phyloP scores from a whole-genome alignment of 805 yeast genomes.

The Hermanozyma aechmeae region DNA sequence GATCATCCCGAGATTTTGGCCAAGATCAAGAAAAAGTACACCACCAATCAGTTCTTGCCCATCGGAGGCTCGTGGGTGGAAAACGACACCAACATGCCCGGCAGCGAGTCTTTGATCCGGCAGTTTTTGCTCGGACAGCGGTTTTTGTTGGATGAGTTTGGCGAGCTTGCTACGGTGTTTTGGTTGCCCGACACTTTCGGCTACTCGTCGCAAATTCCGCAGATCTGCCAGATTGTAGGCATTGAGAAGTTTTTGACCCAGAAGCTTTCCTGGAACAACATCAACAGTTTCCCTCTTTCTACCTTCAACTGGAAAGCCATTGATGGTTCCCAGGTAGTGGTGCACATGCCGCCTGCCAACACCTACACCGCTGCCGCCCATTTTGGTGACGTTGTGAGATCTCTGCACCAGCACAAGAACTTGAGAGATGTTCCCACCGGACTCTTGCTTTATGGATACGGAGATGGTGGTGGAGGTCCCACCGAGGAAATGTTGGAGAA shows the following conservation, averaged over 20 bases:
- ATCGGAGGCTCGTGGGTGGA: constrained; percentile 99
- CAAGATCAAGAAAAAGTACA: constrained; percentile 55
- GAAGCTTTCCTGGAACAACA: constrained; percentile 93
- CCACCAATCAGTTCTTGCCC: constrained; percentile 71
- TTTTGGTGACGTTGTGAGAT: constrained; percentile 84
- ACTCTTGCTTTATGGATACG: constrained; percentile 77
- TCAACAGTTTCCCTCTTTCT: constrained; percentile 79
- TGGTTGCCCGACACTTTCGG: constrained; percentile 99
- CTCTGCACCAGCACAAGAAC: constrained; percentile 75
- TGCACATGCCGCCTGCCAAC: constrained; percentile 97
- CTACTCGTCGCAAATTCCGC: constrained; percentile 91
- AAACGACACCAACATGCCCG: constrained; percentile 92
- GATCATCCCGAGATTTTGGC: constrained; percentile 79
- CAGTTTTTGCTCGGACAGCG: constrained; percentile 89
- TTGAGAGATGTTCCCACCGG: constrained; percentile 74
- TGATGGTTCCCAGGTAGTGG: constrained; percentile 86
- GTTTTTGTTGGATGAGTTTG: constrained; percentile 73
- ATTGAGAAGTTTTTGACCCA: constrained; percentile 83
- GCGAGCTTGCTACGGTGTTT: constrained; percentile 61
- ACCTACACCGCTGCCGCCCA: constrained; percentile 92
- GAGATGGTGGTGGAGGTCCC: constrained; percentile 99
- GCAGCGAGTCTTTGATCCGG: constrained; percentile 82
- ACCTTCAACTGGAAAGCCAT: constrained; percentile 94
- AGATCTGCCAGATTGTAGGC: constrained; percentile 79
- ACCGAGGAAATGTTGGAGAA: constrained; percentile 89